Evolutionary conservation across 2,329 filamentous ascomycete genomes (phyloP).

Genomic region (Pyrenochaeta sp.): DNA sequence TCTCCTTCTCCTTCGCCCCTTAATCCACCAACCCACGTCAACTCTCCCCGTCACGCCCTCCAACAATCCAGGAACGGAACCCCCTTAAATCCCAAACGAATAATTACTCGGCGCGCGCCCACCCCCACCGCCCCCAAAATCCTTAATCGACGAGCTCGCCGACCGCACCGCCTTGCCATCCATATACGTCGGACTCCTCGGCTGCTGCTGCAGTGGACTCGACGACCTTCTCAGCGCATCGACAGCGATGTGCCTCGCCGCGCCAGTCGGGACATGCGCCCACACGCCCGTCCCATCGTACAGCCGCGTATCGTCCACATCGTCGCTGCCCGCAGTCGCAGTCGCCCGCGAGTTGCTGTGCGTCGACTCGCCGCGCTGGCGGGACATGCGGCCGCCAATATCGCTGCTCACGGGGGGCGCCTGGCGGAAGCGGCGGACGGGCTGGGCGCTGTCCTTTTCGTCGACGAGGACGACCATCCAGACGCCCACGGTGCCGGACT

Average conservation of each 20-base stretch:
- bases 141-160: constrained; percentile 13
- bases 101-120: constrained; percentile 17
- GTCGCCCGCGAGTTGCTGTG: background rate
- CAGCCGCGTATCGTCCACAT: constrained; percentile 1
- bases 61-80: too few relatives aligned
- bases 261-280: constrained; percentile 6
- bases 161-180: constrained; percentile 19
- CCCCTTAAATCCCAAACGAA: constrained; percentile 26
- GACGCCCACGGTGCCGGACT: constrained; percentile 72
- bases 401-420: constrained; percentile 41
- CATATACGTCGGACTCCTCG: too few relatives aligned
- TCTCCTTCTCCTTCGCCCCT: background rate
- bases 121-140: constrained; percentile 8
- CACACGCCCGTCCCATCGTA: constrained; percentile 2
- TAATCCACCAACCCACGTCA: background rate
- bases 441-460: constrained; percentile 45
- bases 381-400: too few relatives aligned
- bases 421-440: constrained; percentile 35
- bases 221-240: constrained; percentile 14
- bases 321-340: constrained; percentile 10
- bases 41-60: background rate
- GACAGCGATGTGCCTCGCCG: constrained; percentile 5
- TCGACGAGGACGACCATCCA: constrained; percentile 82
- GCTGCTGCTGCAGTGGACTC: too few relatives aligned
- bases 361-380: too few relatives aligned